Evolutionary conservation across 169 alveolate genomes (phyloP), one percentile per base, ranked within the genome.

Genomic region (Babesia ovata): DNA sequence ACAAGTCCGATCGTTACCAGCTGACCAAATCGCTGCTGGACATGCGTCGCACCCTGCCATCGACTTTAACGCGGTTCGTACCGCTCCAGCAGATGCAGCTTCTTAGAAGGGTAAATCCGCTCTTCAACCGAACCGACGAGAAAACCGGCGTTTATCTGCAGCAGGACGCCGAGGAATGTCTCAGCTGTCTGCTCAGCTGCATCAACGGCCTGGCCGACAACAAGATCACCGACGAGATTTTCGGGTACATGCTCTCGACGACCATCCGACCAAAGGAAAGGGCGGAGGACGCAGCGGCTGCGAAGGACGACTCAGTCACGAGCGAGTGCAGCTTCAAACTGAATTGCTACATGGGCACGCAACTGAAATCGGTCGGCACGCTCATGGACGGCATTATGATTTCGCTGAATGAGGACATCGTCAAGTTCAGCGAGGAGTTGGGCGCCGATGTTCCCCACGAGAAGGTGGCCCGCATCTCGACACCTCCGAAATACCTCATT

Each of bases 141-240:
- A 73, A 61, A 22, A 82, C 89, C 13, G 89, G 89, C 8, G 78
- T 76, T 19, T 89, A 89, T 61, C 76, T 89, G 70, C 96, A 94
- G 65, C 95, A 94, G 86, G 97, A 94, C 79, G 96, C 97, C 48
- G 97, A 94, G 87, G 97, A 94, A 66, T 93, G 95, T 44, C 73
- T 82, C 11, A 82, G 73, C 58, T 74, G 63, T 53, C 63, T 82
- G 13, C 75, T 82, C 10, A 48, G 44, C 17, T 24, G 52, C 39
- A 54, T 82, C 19, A 65, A 82, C 56, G 62, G 56, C 26, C 28
- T 82, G 21, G 22, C 63, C 36, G 85, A 73, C 42, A 59, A 42
- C 26, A 73, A 71, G 56, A 44, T 82, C 13, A 22, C 79, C 29
- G 79, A 82, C 48, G 49, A 56, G 14, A 17, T 44, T 42, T 82